Base-by-base conservation (phyloP, 1,284 basidiomycete genomes). In the Volvariella volvacea region DNA sequence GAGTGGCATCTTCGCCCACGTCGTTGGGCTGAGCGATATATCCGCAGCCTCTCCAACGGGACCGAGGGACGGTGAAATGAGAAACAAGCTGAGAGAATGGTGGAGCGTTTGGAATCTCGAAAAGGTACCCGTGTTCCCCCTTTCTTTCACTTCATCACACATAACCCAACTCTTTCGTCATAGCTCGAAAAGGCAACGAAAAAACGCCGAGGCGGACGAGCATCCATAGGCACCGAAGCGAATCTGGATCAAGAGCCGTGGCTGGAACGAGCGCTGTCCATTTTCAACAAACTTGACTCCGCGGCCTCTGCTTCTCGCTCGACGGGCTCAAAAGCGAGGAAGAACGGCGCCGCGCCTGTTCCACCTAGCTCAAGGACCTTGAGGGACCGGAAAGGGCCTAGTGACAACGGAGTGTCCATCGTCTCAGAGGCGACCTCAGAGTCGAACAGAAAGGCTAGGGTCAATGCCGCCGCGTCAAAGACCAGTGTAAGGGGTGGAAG, bases 1-100 rank as follows among this genome's bases (percentile, higher is more conserved):
- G 10, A 91, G 87, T 50, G 93, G 86, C 0, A 73, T 82, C 0
- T 78, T 92, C 74, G 87, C 89, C 0, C 88, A 92, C 59, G 62
- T 92, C 1, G 66, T 70, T 12, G 92, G 91, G 0, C 63, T 94
- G 34, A 69, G 74, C 0, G 76, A 71, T 32, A 48, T 55, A 9
- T 31, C 30, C 30, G 9, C 30, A 31, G 30, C 30, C 30, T 31
- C 30, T 9, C n/a, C 30, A n/a, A 42, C 22, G 8, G 41, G 32
- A 20, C 67, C 71, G 0, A 67, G 78, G 37, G 65, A 76, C 37
- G 59, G 55, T 0, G n/a, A n/a, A n/a, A n/a, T n/a, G n/a, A n/a
- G n/a, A n/a, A n/a, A n/a, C n/a, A n/a, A n/a, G n/a, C n/a, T n/a
- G n/a, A n/a, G n/a, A n/a, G n/a, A n/a, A n/a, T 92, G 89, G 88